Base-by-base conservation (phyloP, 495 filamentous ascomycete species). In the Aspergillus mulundensis region DNA sequence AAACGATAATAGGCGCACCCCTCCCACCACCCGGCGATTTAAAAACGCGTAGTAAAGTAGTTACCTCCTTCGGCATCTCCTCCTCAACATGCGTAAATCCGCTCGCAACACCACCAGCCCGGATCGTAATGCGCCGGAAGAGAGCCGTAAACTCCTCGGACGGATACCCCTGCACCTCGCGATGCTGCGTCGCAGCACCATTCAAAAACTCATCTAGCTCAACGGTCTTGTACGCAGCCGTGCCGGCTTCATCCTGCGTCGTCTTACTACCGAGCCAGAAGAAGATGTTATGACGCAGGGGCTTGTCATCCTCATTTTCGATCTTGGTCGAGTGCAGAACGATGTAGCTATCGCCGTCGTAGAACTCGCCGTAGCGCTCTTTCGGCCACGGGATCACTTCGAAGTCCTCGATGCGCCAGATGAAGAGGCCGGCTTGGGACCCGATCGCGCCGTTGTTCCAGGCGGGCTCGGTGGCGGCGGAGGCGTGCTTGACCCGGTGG, bases 321-420 rank as follows among this genome's bases (percentile, higher is more conserved):
- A 78, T 63, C 59, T 78, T 78, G 69, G 77, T 77, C 0, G 80
- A 77, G 61, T 81, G 71, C 42, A 86, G 68, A 15, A 86, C 66
- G 54, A 86, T 83, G 60, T 81, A 86, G 67, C 81, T 84, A 58
- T 86, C 83, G 14, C 82, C 82, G 21, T 84, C 79, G 62, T 81
- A 81, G 66, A 86, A 86, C 32, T 79, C 65, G 16, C 83, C 83
- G 19, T 73, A 59, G 14, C 68, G 71, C 15, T 78, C 66, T 32
- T 71, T 74, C 20, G 83, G 81, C 76, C 81, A 82, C n/a, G 77
- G 65, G 8, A 84, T 66, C 11, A 85, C 79, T 62, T 83, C 67
- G 62, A 86, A 85, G 39, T 84, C 64, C 58, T 86, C 82, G 59
- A 86, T 82, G 23, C 82, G 77, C 81, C 81, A 86, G 49, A 85